These are phyloP conservation scores for Candida bentonensis DNA, from an alignment of 805 yeast genomes.

Conservation along the genomic window DNA sequence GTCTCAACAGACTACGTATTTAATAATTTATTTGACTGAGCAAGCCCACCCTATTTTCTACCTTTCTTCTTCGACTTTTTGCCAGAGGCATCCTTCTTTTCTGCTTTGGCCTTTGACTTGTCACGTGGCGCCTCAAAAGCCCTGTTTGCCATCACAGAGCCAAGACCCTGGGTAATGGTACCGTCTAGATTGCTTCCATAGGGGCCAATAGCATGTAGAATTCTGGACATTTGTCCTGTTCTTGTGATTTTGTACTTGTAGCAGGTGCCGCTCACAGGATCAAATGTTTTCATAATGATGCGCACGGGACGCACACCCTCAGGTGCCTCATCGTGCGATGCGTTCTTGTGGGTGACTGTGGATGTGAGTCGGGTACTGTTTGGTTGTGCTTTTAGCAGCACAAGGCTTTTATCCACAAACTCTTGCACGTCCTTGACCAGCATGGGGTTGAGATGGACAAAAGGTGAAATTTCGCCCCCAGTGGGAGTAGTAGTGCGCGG, in stretches of 20 bases:
- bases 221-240: constrained; percentile 58
- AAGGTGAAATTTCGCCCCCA: too few relatives aligned
- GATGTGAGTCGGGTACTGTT: constrained; percentile 20
- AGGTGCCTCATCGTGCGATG: constrained; percentile 16
- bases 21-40: too few relatives aligned
- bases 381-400: constrained; percentile 31
- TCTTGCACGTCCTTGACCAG: constrained; percentile 20
- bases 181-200: constrained; percentile 1
- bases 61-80: not conserved
- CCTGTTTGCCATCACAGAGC: constrained; percentile 17
- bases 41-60: too few relatives aligned
- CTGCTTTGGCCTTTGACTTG: constrained; percentile 1
- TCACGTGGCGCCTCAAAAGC: constrained; percentile 12
- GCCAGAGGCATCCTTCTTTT: not conserved
- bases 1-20: too few relatives aligned
- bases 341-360: constrained; percentile 24
- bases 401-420: constrained; percentile 29
- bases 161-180: constrained; percentile 12
- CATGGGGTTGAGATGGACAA: too few relatives aligned
- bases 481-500: too few relatives aligned
- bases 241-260: constrained; percentile 45
- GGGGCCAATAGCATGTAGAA: constrained; percentile 56
- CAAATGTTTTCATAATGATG: constrained; percentile 45
- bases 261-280: constrained; percentile 49
- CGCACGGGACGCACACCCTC: constrained; percentile 20